Conservation (phyloP, 805 yeast species). For the Cyberlindnera veronae region DNA sequence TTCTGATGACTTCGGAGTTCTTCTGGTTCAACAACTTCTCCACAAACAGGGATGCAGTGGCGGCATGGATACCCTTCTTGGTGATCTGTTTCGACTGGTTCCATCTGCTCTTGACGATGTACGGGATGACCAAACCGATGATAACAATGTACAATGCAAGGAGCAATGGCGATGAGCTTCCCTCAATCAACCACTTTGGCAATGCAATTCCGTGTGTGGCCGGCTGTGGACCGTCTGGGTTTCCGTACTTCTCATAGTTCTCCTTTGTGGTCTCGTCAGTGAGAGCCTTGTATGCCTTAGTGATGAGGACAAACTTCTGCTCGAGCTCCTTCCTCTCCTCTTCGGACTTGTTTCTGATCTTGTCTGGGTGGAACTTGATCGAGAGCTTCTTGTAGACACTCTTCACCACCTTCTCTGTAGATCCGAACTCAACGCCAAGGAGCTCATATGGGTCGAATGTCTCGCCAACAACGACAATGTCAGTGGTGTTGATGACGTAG, state of each 20-base stretch:
- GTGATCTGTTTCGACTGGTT: constrained; percentile 72
- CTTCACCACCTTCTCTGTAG: constrained; percentile 71
- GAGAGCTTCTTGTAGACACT: constrained; percentile 84
- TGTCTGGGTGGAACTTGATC: constrained; percentile 90
- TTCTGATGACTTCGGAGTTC: constrained; percentile 60
- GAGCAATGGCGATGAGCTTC: constrained; percentile 64
- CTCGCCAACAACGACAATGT: constrained; percentile 39
- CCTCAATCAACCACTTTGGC: constrained; percentile 87
- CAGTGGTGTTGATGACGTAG: constrained; percentile 30
- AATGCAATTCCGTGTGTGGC: constrained; percentile 90
- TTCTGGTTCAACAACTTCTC: constrained; percentile 69
- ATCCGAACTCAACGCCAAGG: constrained; percentile 64
- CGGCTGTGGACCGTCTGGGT: constrained; percentile 97
- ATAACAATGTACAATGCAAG: constrained; percentile 62
- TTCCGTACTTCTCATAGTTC: constrained; percentile 84
- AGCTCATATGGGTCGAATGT: constrained; percentile 90
- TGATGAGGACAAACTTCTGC: constrained; percentile 72
- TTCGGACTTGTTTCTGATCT: constrained; percentile 58
- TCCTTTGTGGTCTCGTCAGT: constrained; percentile 85
- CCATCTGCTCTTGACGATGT: constrained; percentile 90
- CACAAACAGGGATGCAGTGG: constrained; percentile 77
- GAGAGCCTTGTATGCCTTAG: constrained; percentile 90
- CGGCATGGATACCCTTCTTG: constrained; percentile 74
- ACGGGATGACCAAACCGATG: constrained; percentile 78
- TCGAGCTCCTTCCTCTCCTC: constrained; percentile 60